These are phyloP conservation scores for Royoungia palumana DNA, from an alignment of 768 basidiomycete species.

Conservation along the genomic window DNA sequence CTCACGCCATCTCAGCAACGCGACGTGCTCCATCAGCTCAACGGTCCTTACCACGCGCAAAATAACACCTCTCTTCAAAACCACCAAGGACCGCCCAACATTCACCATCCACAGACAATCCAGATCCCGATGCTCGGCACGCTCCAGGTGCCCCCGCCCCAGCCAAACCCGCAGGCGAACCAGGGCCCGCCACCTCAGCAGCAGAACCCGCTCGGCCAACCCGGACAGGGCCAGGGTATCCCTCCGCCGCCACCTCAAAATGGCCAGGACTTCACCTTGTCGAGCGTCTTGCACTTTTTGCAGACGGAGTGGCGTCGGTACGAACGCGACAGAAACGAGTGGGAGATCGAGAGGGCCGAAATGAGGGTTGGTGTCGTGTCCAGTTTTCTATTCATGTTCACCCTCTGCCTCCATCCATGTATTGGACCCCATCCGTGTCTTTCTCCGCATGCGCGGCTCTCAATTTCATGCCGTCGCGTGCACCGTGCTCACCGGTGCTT, in stretches of 20 bases:
- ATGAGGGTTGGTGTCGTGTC: constrained; percentile 75
- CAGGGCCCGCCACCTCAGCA: constrained; percentile 52
- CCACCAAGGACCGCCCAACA: constrained; percentile 30
- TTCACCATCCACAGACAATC: constrained; percentile 41
- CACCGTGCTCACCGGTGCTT: constrained; percentile 15
- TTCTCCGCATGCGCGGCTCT: neutral
- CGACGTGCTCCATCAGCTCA: constrained; percentile 29
- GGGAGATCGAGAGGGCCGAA: constrained; percentile 99
- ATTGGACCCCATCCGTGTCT: neutral
- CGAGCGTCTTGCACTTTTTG: constrained; percentile 92
- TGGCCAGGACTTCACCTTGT: constrained; percentile 90
- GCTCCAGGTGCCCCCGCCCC: constrained; percentile 60
- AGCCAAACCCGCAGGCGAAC: constrained; percentile 33
- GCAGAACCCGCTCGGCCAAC: constrained; percentile 47
- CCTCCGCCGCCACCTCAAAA: constrained; percentile 69
- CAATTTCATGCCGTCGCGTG: neutral
- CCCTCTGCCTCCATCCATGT: neutral
- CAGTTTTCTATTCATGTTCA: too few relatives aligned
- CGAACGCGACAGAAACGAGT: constrained; percentile 98
- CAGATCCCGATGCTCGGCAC: constrained; percentile 71
- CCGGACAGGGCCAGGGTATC: neutral
- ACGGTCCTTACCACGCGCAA: constrained; percentile 30
- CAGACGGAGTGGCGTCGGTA: constrained; percentile 98
- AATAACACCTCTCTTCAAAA: constrained; percentile 9
- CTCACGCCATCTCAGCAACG: constrained; percentile 25